Base-by-base conservation (phyloP, 2,329 filamentous ascomycete species). In the Mycocentrospora acerina region DNA sequence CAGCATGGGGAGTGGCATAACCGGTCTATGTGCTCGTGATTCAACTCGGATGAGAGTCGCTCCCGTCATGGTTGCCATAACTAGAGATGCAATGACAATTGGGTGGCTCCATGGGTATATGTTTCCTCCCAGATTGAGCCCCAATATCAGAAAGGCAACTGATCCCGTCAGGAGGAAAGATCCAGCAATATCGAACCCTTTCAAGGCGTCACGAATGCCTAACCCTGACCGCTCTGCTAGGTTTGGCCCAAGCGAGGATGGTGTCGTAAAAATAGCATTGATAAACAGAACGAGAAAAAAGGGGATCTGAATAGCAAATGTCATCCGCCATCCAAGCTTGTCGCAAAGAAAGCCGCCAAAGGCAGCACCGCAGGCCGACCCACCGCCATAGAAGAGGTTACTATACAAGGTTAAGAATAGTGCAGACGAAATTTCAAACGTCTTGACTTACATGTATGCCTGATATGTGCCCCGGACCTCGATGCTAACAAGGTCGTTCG, bases 401-500 rank as follows among this genome's bases (percentile, higher is more conserved):
- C 86, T 77, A 9, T 22, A 22, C 19, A 9, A 5, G 5, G 19
- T 22, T 22, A 22, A 22, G 5, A 5, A 22, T 6, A 22, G 19
- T 22, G 5, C 19, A 22, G 5, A 22, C 19, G 9, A 9, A 5
- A 22, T 22, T 22, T 22, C n/a, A 9, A 22, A 22, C 19, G 19
- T 22, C 5, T 9, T 9, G 5, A 9, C 19, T 22, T 9, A 22
- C 19, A 22, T 22, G 49, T 83, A 81, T 11, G 82, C 82, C 61
- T 90, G 86, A 52, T 86, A 90, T 4, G 78, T 77, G 3, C 85
- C 84, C n/a, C 86, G 74, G 12, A 72, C 82, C 69, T 86, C 79
- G 48, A 90, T 86, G 1, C 83, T 83, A 24, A 90, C 84, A 32
- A 89, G 67, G 61, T 90, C 86, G 40, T 82, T 85, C 13, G 83